A percentile compares a stretch with the other conserved stretches of the same genome.
phyloP scores from a whole-genome alignment of 805 yeast species.

The Wickerhamomyces rabaulensis region DNA sequence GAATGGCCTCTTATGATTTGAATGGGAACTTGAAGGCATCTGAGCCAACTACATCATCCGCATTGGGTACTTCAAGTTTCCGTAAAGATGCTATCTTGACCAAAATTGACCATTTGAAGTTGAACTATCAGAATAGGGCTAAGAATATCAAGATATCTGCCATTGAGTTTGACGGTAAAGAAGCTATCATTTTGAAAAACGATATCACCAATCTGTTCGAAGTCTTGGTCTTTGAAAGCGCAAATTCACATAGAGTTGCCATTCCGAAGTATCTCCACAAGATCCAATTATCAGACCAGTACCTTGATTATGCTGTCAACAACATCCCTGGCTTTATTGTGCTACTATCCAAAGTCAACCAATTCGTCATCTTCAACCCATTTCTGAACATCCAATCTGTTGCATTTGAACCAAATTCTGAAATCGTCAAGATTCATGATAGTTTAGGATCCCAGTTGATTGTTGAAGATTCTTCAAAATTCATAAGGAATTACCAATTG shows the following conservation, averaged over 20 bases:
- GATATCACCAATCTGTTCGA: slow-evolving; percentile 35
- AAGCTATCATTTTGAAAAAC: slow-evolving; percentile 56
- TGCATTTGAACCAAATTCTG: slow-evolving; percentile 13
- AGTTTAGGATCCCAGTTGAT: slow-evolving; percentile 15
- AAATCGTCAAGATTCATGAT: slow-evolving; percentile 6
- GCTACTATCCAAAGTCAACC: slow-evolving; percentile 31
- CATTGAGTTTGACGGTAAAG: slow-evolving; percentile 46
- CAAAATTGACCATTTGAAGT: slow-evolving; percentile 40
- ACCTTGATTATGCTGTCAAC: slow-evolving; percentile 32
- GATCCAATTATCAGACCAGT: slow-evolving; percentile 26
- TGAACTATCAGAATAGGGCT: slow-evolving; percentile 28
- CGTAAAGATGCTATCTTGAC: slow-evolving; percentile 71
- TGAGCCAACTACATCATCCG: slow-evolving; percentile 38
- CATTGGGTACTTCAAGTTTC: slow-evolving; percentile 28
- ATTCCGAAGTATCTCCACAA: slow-evolving; percentile 30
- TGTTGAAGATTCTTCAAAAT: slow-evolving; percentile 4
- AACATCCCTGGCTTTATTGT: slow-evolving; percentile 40
- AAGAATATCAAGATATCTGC: slow-evolving; percentile 31
- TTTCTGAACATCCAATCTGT: slow-evolving; percentile 45
- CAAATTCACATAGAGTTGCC: slow-evolving; percentile 24
- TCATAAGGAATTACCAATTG: slow-evolving; percentile 28
- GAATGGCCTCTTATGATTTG: slow-evolving; percentile 39
- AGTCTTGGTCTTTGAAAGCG: slow-evolving; percentile 43
- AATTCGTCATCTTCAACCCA: slow-evolving; percentile 47
- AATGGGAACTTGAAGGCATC: slow-evolving; percentile 40